A percentile compares a stretch with the other conserved stretches of the same genome.
phyloP scores from a whole-genome alignment of 2,329 filamentous ascomycete genomes.

The Aspergillus sp. region DNA sequence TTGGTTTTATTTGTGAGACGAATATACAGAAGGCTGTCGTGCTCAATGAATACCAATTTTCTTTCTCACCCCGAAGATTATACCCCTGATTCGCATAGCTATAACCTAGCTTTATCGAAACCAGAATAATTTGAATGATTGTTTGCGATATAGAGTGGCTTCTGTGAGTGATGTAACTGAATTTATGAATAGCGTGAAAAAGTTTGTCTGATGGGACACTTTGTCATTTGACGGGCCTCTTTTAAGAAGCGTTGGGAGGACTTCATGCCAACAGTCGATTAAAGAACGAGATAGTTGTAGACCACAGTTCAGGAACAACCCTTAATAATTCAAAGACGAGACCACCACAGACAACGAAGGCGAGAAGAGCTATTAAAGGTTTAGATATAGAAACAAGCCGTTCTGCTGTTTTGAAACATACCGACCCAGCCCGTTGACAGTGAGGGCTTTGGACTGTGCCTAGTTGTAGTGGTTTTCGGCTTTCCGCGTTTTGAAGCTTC shows the following conservation, averaged over 20 bases:
- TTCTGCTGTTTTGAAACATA: constrained; percentile 42
- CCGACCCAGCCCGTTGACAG: constrained; percentile 60
- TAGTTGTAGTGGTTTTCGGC: constrained; percentile 46
- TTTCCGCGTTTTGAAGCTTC: constrained; percentile 63
- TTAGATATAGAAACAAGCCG: constrained; percentile 14
- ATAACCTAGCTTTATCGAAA: background rate
- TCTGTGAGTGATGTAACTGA: too few relatives aligned
- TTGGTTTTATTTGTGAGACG: background rate
- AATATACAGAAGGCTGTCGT: background rate
- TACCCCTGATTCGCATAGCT: background rate
- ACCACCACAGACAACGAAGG: constrained; percentile 64
- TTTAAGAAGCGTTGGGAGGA: background rate
- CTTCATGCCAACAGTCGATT: constrained; percentile 23
- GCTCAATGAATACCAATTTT: background rate
- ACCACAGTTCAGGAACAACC: constrained; percentile 43
- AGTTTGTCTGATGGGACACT: background rate
- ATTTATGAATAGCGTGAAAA: background rate
- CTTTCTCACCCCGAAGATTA: too few relatives aligned
- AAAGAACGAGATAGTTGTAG: constrained; percentile 29
- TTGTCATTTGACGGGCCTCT: background rate
- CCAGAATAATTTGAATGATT: too few relatives aligned
- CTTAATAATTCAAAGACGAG: constrained; percentile 58
- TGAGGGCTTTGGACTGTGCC: constrained; percentile 53
- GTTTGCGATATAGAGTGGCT: too few relatives aligned
- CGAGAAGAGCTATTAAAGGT: constrained; percentile 52